phyloP scores from a whole-genome alignment of 345 rosid species.

The Laguncularia racemosa region DNA sequence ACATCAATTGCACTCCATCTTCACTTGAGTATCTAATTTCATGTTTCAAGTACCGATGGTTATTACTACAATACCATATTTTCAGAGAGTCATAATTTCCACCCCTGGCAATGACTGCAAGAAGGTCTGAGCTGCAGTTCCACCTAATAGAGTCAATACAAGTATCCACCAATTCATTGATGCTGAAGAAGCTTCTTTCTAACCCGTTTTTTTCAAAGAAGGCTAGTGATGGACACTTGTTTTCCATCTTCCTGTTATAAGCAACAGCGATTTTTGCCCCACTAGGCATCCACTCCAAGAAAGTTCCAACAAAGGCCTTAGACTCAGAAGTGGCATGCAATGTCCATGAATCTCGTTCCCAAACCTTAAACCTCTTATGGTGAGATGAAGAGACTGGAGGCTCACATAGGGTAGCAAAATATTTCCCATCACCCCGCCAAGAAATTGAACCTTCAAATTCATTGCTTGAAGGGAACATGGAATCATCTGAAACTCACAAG shows the following conservation, averaged over 20 bases:
- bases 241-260: slow-evolving; percentile 46
- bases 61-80: slow-evolving; percentile 85
- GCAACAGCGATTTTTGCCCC: slow-evolving; percentile 91
- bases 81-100: slow-evolving; percentile 50
- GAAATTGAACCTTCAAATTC: slow-evolving; percentile 43
- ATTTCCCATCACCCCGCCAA: slow-evolving; percentile 98
- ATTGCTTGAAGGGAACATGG: slow-evolving; percentile 14
- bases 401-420: slow-evolving; percentile 55
- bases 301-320: slow-evolving; percentile 51
- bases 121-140: slow-evolving; percentile 87
- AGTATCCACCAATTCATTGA: slow-evolving; percentile 40
- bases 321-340: slow-evolving; percentile 70
- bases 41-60: slow-evolving; percentile 89
- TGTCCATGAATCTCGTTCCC: slow-evolving; percentile 87
- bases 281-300: slow-evolving; percentile 97
- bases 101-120: slow-evolving; percentile 65
- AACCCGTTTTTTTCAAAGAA: slow-evolving; percentile 91
- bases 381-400: slow-evolving; percentile 25
- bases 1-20: slow-evolving; percentile 70
- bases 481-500: neutral
- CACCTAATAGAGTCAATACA: slow-evolving; percentile 64
- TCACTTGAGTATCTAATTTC: slow-evolving; percentile 55
- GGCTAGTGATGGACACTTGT: slow-evolving; percentile 48
- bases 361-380: slow-evolving; percentile 62
- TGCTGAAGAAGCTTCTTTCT: slow-evolving; percentile 60